Percentiles rank a stretch among this genome's conserved stretches.
Evolutionary conservation across 805 yeast species (phyloP).

Genomic region (Brettanomyces naardenensis): DNA sequence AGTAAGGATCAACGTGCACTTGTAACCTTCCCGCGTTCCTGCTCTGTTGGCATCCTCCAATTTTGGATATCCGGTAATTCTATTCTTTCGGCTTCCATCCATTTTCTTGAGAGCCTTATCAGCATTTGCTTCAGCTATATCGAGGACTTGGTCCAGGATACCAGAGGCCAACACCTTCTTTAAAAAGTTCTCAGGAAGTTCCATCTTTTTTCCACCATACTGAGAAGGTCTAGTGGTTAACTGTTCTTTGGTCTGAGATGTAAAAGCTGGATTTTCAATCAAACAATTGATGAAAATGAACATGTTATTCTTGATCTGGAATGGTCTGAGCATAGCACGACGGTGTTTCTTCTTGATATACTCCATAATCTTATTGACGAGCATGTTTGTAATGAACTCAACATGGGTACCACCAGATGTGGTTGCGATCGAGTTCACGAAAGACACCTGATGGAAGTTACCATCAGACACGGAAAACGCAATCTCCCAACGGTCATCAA

Average conservation of each 20-base stretch:
- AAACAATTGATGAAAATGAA: conserved; percentile 86
- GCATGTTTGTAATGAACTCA: conserved; percentile 75
- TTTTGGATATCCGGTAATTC: conserved; percentile 85
- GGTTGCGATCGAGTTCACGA: conserved; percentile 96
- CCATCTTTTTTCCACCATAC: conserved; percentile 76
- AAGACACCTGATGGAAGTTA: conserved; percentile 85
- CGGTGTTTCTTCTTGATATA: conserved; percentile 58
- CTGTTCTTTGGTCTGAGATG: conserved; percentile 96
- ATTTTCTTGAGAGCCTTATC: conserved; percentile 79
- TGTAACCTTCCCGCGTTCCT: conserved; percentile 85
- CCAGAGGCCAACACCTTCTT: conserved; percentile 64
- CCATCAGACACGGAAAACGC: conserved; percentile 94
- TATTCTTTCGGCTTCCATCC: conserved; percentile 77
- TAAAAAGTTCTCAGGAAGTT: conserved; percentile 71
- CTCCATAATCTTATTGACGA: conserved; percentile 70
- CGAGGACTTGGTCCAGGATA: conserved; percentile 65
- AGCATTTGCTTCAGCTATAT: conserved; percentile 82
- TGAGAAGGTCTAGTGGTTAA: conserved; percentile 81
- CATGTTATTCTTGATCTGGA: conserved; percentile 84
- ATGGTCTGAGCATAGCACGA: conserved; percentile 69
- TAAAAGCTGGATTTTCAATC: conserved; percentile 93
- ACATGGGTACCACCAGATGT: conserved; percentile 97
- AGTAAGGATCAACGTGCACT: conserved; percentile 87
- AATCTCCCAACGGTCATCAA: conserved; percentile 90
- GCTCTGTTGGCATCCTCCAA: conserved; percentile 95